These are phyloP conservation scores for Tuber melanosporum DNA, from an alignment of 495 filamentous ascomycete species.

Conservation along the genomic window DNA sequence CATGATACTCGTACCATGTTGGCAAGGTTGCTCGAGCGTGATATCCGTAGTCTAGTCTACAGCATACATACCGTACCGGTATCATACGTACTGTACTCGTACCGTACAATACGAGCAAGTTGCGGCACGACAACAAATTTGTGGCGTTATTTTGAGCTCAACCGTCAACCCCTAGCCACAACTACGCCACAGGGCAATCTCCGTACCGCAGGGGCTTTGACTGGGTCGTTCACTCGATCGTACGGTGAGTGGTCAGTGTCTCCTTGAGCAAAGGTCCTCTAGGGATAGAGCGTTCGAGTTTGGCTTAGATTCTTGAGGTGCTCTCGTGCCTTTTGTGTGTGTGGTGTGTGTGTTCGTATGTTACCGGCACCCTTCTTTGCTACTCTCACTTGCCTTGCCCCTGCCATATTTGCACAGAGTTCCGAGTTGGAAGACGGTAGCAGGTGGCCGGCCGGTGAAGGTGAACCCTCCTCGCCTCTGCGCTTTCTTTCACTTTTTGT, in stretches of 20 bases:
- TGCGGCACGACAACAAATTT: neutral
- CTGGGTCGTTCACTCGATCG: neutral
- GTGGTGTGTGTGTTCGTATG: neutral
- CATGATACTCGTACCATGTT: neutral
- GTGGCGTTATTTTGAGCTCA: neutral
- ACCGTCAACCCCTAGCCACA: neutral
- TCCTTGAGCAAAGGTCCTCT: neutral
- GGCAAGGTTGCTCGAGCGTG: too few species aligned
- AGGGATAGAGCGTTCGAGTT: neutral
- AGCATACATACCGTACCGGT: too few species aligned
- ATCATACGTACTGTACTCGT: too few species aligned
- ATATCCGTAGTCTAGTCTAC: too few species aligned
- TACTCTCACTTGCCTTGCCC: neutral
- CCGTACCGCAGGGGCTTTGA: neutral
- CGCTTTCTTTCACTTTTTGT: neutral
- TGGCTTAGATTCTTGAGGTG: neutral
- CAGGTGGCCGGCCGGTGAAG: neutral
- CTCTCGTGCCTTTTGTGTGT: conserved; percentile 3
- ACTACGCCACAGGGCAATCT: neutral
- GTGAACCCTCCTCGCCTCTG: neutral
- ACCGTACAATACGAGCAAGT: too few species aligned
- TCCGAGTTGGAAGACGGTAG: neutral
- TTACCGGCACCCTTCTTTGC: neutral
- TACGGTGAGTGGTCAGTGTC: neutral
- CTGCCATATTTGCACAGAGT: neutral